Base-by-base conservation (phyloP, 1,284 basidiomycete genomes). In the Salmacisia buchloeana region DNA sequence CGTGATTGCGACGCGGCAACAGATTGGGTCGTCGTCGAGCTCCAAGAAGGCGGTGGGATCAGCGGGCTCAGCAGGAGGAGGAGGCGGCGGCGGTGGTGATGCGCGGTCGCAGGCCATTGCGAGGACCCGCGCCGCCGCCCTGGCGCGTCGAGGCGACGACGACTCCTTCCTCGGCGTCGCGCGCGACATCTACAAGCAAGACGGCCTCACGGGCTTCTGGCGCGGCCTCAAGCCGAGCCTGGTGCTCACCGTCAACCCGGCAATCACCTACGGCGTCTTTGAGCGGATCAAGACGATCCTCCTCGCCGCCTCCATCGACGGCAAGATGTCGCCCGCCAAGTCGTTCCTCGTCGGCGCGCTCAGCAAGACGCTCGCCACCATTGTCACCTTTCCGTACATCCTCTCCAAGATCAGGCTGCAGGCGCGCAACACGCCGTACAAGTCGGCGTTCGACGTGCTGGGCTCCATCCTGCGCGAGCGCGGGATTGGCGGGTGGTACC, bases 391-490 rank as follows among this genome's bases (percentile, higher is more conserved):
- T 65, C 74, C 79, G 6, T 78, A 80, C 70, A 93, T 93, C 71
- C 91, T 94, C 90, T 92, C 94, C 63, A 99, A 99, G 85, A 91
- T 97, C 43, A 87, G 94, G 52, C 89, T 99, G 33, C 96, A 98
- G 82, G 92, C 94, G 25, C 81, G 82, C 65, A 73, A 72, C 64
- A 73, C 74, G 21, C 75, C 77, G 21, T 87, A 89, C 75, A 83
- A 83, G 31, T 88, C 90, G 23, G 91, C 92, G 1, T 75, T 93
- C 41, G 87, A 88, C 63, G 85, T 97, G 56, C 84, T 99, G 60
- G 80, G 80, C 7, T 83, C 87, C 60, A 90, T 94, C 9, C 88
- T 87, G 81, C 82, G 84, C 76, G 85, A 87, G 71, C 79, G 81
- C 69, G 82, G 82, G 36, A 62, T 77, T 41, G 38, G 1, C 82